phyloP scores from a whole-genome alignment of 768 basidiomycete genomes.

The Suillus sp. region DNA sequence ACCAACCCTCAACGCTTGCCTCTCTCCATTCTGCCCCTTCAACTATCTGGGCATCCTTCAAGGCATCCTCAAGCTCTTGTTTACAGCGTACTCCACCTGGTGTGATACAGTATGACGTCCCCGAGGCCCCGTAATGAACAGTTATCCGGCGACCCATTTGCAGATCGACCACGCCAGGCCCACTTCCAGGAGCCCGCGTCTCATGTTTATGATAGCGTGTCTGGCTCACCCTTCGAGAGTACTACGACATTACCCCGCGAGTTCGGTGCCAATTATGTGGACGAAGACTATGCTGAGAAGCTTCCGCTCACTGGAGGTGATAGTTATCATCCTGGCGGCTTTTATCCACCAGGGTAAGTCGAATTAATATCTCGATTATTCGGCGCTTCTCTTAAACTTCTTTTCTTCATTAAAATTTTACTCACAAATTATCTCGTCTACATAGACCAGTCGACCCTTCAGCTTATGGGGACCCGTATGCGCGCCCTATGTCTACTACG shows the following conservation, averaged over 20 bases:
- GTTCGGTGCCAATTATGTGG: slow-evolving; percentile 51
- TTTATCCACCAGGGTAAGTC: slow-evolving; percentile 76
- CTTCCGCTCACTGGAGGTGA: slow-evolving; percentile 68
- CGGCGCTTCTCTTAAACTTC: slow-evolving; percentile 11
- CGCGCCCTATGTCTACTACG: slow-evolving; percentile 51
- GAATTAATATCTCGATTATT: neutral
- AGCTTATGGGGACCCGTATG: slow-evolving; percentile 68
- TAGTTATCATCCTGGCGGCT: slow-evolving; percentile 53
- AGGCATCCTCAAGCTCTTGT: slow-evolving; percentile 8
- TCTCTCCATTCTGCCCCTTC: slow-evolving; percentile 15
- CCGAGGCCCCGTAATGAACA: slow-evolving; percentile 32
- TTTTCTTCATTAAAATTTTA: slow-evolving; percentile 16
- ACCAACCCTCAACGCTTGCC: slow-evolving; percentile 26
- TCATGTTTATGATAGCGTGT: slow-evolving; percentile 42
- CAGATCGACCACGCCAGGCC: slow-evolving; percentile 62
- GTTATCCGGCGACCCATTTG: slow-evolving; percentile 67
- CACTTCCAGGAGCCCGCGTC: slow-evolving; percentile 61
- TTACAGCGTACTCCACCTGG: neutral
- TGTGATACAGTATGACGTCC: slow-evolving; percentile 27
- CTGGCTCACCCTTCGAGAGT: slow-evolving; percentile 57
- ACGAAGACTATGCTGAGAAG: slow-evolving; percentile 78
- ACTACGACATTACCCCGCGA: slow-evolving; percentile 56
- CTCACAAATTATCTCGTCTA: slow-evolving; percentile 20
- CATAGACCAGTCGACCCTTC: slow-evolving; percentile 53
- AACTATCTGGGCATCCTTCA: slow-evolving; percentile 17